Base-by-base conservation (phyloP, 306 rosid species). In the Macrotyloma uniflorum region DNA sequence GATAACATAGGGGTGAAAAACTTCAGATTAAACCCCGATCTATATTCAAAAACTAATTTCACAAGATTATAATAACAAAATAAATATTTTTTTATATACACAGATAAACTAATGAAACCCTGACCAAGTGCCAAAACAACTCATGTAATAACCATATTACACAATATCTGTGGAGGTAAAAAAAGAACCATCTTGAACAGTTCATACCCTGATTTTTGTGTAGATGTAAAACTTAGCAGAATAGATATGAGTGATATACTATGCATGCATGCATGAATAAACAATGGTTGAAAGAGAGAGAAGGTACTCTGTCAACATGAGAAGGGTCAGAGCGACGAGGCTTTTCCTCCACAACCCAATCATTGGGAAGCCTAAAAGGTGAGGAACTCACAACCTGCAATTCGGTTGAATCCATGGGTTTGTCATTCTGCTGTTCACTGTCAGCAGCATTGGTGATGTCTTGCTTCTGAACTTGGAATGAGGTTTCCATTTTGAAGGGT, bases 261-360 rank as follows among this genome's bases (percentile, higher is more conserved):
- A 4, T 10, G 30, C 20, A 85, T 73, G 82, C 30, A 70, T 73
- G 79, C 50, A 75, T 54, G 23, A 32, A 35, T 3, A 6, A 5
- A 49, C 0, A 0, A n/a, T 50, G 50, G 42, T 5, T 11, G 65
- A 16, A 55, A 8, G 4, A 10, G 9, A 30, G 51, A 14, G 23
- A 70, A 35, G 19, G 30, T 36, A 57, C 91, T 88, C 7, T 85
- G 66, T 89, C 93, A 6, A 87, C 24, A 1, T 12, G 72, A 24
- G 70, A 3, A 18, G 72, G 67, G 10, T 50, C n/a, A 15, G 23
- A 13, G 14, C 0, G 9, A 77, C 93, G 93, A 26, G 74, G 90
- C 15, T 13, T 81, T 58, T 67, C 67, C 61, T 86, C 89, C 0
- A 87, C 85, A 0, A 68, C 0, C 94, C 97, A 91, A 58, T 54